These are phyloP conservation scores for Tardiomyces digboiensis DNA, from an alignment of 1,139 yeast genomes.

Conservation along the genomic window DNA sequence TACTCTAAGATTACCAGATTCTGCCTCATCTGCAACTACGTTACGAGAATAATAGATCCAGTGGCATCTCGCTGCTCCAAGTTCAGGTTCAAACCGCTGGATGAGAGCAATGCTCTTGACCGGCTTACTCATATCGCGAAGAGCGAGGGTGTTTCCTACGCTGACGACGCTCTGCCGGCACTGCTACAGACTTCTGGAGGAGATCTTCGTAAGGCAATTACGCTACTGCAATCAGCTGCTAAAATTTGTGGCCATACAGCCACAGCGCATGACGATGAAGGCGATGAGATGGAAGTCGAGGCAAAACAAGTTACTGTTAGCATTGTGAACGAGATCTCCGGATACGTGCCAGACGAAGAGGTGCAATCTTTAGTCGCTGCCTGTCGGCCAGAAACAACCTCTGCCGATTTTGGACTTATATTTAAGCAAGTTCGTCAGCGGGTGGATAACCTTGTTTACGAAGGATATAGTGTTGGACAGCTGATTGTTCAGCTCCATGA, in stretches of 20 bases:
- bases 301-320: constrained; percentile 21
- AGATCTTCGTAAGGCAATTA: constrained; percentile 89
- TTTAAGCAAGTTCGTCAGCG: constrained; percentile 31
- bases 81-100: constrained; percentile 78
- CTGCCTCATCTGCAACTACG: constrained; percentile 90
- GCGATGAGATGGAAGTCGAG: constrained; percentile 21
- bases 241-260: constrained; percentile 34
- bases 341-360: constrained; percentile 58
- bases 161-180: constrained; percentile 45
- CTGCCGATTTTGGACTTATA: constrained; percentile 3
- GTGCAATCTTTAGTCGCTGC: constrained; percentile 37
- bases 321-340: constrained; percentile 60
- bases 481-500: constrained; percentile 77
- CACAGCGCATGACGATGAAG: constrained; percentile 8
- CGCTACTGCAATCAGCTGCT: constrained; percentile 81
- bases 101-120: constrained; percentile 55
- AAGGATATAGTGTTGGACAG: constrained; percentile 87
- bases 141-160: constrained; percentile 36
- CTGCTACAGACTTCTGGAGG: constrained; percentile 69
- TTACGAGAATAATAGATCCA: constrained; percentile 94
- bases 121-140: constrained; percentile 56
- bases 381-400: constrained; percentile 16
- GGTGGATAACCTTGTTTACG: constrained; percentile 48
- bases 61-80: constrained; percentile 94
- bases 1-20: constrained; percentile 88